Evolutionary conservation across 108 stramenopile species (phyloP).

Genomic region (Skeletonema potamos): DNA sequence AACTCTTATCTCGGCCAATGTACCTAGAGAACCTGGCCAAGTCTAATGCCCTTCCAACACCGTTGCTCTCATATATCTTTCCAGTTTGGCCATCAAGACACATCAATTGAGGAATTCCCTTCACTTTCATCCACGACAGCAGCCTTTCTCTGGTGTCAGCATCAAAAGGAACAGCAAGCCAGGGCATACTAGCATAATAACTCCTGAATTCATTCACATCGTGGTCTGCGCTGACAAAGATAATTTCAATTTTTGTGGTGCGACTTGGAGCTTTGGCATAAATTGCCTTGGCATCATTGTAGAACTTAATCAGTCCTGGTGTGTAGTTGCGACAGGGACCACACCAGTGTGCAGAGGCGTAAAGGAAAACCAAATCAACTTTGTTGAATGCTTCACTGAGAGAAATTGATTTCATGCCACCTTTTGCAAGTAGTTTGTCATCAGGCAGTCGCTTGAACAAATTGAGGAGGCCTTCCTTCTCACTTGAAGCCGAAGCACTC

Average conservation of each 20-base stretch:
- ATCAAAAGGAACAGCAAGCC: constrained; percentile 82
- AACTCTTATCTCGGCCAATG: background rate
- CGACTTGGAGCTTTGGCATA: constrained; percentile 25
- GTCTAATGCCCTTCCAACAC: constrained; percentile 74
- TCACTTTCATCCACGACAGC: constrained; percentile 59
- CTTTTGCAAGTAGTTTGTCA: constrained; percentile 51
- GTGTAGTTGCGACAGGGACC: constrained; percentile 87
- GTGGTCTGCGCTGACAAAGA: constrained; percentile 84
- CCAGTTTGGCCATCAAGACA: constrained; percentile 76
- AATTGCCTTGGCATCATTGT: constrained; percentile 47
- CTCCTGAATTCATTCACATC: constrained; percentile 69
- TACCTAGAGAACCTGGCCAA: constrained; percentile 27
- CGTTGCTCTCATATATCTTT: constrained; percentile 65
- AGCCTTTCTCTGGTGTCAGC: constrained; percentile 67
- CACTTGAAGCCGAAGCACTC: background rate
- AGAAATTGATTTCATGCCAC: constrained; percentile 36
- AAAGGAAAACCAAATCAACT: constrained; percentile 75
- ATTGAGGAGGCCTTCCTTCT: constrained; percentile 14
- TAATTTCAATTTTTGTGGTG: constrained; percentile 66
- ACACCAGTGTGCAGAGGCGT: constrained; percentile 80
- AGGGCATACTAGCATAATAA: constrained; percentile 80
- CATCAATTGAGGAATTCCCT: constrained; percentile 73
- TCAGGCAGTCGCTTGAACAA: constrained; percentile 55
- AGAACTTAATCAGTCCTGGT: constrained; percentile 83
- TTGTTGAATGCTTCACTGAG: constrained; percentile 63